Evolutionary conservation across 331 rosid species (phyloP).

Genomic region (Telfairia occidentalis): DNA sequence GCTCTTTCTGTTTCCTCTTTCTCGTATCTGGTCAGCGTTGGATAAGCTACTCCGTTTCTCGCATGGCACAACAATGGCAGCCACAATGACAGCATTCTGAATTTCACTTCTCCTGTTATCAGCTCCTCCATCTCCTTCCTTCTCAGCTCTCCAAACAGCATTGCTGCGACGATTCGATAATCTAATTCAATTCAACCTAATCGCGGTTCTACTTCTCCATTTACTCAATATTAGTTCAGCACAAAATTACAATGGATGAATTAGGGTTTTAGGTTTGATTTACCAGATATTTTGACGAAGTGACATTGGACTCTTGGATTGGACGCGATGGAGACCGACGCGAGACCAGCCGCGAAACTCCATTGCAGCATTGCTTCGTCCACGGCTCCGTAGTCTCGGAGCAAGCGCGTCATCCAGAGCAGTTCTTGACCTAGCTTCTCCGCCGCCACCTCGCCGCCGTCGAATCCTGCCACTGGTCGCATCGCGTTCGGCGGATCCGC

Average conservation of each 20-base stretch:
- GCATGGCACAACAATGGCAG: slow-evolving; percentile 28
- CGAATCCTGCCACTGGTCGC: not conserved
- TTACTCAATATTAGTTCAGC: no score
- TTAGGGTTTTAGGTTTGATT: not conserved
- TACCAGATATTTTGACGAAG: slow-evolving; percentile 29
- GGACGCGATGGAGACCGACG: slow-evolving; percentile 20
- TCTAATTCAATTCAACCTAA: no score
- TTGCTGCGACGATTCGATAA: no score
- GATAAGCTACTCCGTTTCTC: slow-evolving; percentile 20
- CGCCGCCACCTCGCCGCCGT: slow-evolving; percentile 6
- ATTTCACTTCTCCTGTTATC: slow-evolving; percentile 18
- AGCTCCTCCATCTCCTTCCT: not conserved
- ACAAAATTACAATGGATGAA: no score
- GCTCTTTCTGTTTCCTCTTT: slow-evolving; percentile 24
- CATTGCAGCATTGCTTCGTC: slow-evolving; percentile 30
- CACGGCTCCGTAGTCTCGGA: slow-evolving; percentile 24
- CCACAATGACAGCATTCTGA: slow-evolving; percentile 21
- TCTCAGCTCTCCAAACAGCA: slow-evolving; percentile 14
- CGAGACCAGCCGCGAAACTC: slow-evolving; percentile 26
- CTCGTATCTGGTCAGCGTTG: slow-evolving; percentile 16
- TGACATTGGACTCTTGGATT: slow-evolving; percentile 22
- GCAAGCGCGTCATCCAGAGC: slow-evolving; percentile 22
- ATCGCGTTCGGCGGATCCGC: not conserved
- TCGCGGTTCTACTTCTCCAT: no score
- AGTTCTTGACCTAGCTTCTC: slow-evolving; percentile 27